Conservation (phyloP, 108 stramenopile species). For the Cyclostephanos invisitatus region DNA sequence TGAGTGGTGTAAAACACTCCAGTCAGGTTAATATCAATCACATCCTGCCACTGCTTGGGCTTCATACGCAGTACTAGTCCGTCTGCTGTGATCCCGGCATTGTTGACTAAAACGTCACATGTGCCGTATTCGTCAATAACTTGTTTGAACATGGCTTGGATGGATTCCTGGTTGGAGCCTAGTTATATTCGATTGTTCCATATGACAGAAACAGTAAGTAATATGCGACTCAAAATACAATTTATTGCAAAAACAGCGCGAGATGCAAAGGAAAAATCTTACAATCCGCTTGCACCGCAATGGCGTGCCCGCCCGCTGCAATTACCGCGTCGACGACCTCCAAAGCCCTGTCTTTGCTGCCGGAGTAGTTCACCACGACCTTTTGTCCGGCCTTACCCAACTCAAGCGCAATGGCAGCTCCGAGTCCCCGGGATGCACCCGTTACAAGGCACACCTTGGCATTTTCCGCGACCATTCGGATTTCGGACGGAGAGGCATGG, state of each 20-base stretch:
- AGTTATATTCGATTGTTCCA: not conserved
- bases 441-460: slow-evolving; percentile 90
- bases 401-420: slow-evolving; percentile 90
- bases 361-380: slow-evolving; percentile 95
- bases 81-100: slow-evolving; percentile 95
- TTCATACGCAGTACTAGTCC: slow-evolving; percentile 96
- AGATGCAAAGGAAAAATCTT: slow-evolving; percentile 38
- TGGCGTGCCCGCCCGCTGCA: slow-evolving; percentile 74
- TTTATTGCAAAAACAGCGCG: not conserved
- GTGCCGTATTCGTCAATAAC: slow-evolving; percentile 82
- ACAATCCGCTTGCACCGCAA: slow-evolving; percentile 90
- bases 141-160: slow-evolving; percentile 78
- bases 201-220: not conserved
- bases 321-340: slow-evolving; percentile 85
- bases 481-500: slow-evolving; percentile 29
- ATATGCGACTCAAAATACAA: not conserved
- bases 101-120: slow-evolving; percentile 93
- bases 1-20: slow-evolving; percentile 97
- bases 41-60: slow-evolving; percentile 90
- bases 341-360: slow-evolving; percentile 78
- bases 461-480: slow-evolving; percentile 82
- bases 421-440: slow-evolving; percentile 93
- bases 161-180: slow-evolving; percentile 77
- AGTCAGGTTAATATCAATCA: slow-evolving; percentile 94
- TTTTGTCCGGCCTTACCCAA: slow-evolving; percentile 89